Percentiles rank a stretch among this genome's conserved stretches.
Conservation (phyloP, 202 grass and related monocot species). For the Zizania palustris region DNA sequence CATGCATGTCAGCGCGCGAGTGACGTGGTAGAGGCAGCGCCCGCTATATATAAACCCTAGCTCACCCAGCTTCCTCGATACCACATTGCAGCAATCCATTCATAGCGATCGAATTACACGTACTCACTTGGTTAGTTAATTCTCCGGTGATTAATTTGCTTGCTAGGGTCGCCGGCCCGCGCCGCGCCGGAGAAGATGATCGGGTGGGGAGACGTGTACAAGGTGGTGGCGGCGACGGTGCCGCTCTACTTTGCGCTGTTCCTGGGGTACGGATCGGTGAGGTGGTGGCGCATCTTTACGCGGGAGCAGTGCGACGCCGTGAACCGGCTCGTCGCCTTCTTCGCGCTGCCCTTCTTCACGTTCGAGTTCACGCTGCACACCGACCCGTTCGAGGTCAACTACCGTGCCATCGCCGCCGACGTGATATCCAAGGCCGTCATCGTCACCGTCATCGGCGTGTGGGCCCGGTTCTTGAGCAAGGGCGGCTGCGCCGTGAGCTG, state of each 20-base stretch:
- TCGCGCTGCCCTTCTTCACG: conserved; percentile 89
- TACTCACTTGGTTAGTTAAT: background rate
- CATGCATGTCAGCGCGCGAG: conserved; percentile 5
- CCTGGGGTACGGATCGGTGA: conserved; percentile 76
- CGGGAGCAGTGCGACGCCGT: conserved; percentile 85
- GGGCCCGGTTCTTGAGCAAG: conserved; percentile 53
- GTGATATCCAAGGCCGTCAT: conserved; percentile 75
- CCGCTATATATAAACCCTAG: conserved; percentile 44
- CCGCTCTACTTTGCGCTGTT: conserved; percentile 88
- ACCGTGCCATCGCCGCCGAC: conserved; percentile 81
- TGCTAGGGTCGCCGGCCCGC: background rate
- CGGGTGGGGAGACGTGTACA: conserved; percentile 69
- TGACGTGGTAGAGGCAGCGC: background rate
- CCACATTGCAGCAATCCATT: background rate
- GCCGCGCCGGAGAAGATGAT: conserved; percentile 53
- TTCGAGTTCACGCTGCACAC: conserved; percentile 91
- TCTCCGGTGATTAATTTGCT: too few species aligned
- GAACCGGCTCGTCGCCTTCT: conserved; percentile 88
- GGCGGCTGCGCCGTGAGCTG: conserved; percentile 50
- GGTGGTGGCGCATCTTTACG: conserved; percentile 90
- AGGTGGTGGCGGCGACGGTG: conserved; percentile 72
- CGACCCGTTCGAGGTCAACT: conserved; percentile 89
- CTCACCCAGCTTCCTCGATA: background rate
- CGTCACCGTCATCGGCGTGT: conserved; percentile 57
- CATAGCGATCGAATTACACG: background rate